phyloP scores from a whole-genome alignment of 2,329 filamentous ascomycete species.

The Colletotrichum zoysiae region DNA sequence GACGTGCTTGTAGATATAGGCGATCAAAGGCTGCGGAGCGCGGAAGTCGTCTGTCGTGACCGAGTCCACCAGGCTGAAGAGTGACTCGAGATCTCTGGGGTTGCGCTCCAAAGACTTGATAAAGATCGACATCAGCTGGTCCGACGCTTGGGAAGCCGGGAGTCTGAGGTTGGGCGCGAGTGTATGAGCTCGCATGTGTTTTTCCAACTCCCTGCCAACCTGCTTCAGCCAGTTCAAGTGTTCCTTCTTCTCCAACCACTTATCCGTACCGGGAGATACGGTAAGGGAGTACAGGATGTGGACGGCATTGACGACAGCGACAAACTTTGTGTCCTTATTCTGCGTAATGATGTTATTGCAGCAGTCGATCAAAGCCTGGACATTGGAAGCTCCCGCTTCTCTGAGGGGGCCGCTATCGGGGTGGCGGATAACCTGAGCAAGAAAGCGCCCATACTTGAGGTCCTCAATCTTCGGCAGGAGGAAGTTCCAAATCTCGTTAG shows the following conservation, averaged over 20 bases:
- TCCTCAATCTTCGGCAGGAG: slow-evolving; percentile 86
- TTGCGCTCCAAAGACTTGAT: slow-evolving; percentile 82
- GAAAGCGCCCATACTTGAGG: slow-evolving; percentile 88
- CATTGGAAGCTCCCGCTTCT: slow-evolving; percentile 78
- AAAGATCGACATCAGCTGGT: slow-evolving; percentile 88
- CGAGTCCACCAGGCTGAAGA: slow-evolving; percentile 87
- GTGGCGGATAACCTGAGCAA: slow-evolving; percentile 87
- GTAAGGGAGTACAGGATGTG: slow-evolving; percentile 86
- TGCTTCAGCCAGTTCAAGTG: slow-evolving; percentile 70
- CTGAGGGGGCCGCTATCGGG: slow-evolving; percentile 80
- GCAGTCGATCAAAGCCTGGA: slow-evolving; percentile 77
- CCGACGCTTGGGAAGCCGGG: slow-evolving; percentile 87
- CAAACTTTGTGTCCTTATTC: slow-evolving; percentile 75
- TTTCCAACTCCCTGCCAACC: slow-evolving; percentile 83
- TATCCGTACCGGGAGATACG: slow-evolving; percentile 71
- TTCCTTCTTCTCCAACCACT: slow-evolving; percentile 79
- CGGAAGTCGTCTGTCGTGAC: slow-evolving; percentile 88
- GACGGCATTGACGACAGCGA: slow-evolving; percentile 86
- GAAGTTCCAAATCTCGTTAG: slow-evolving; percentile 86
- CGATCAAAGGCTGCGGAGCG: slow-evolving; percentile 78
- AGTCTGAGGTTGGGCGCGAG: slow-evolving; percentile 81
- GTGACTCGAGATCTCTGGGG: slow-evolving; percentile 81
- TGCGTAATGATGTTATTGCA: slow-evolving; percentile 74
- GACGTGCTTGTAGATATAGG: slow-evolving; percentile 87
- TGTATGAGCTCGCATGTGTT: slow-evolving; percentile 76